Percentiles rank a stretch among this genome's conserved stretches.
Evolutionary conservation across 345 rosid genomes (phyloP).

Genomic region (Eucalyptus pumila): DNA sequence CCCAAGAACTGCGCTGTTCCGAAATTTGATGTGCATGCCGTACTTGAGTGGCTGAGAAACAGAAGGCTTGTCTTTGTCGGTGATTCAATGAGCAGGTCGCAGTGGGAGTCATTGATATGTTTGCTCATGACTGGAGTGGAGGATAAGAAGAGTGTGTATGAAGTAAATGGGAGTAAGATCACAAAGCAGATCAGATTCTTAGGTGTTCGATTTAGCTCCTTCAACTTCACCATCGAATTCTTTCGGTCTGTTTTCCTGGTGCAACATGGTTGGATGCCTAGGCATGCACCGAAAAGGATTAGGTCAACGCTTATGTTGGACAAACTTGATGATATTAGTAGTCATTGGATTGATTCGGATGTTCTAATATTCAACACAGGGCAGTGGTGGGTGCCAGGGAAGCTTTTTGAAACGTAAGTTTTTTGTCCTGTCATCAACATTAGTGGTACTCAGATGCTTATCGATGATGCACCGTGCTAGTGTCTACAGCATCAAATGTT

Average conservation of each 20-base stretch:
- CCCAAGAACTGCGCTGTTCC: conserved; percentile 56
- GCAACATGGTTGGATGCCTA: conserved; percentile 56
- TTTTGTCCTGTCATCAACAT: neutral
- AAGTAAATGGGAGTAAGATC: conserved; percentile 65
- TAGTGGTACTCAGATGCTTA: neutral
- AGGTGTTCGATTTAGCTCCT: conserved; percentile 69
- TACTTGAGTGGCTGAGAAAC: conserved; percentile 44
- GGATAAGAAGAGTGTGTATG: conserved; percentile 74
- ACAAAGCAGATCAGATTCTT: conserved; percentile 72
- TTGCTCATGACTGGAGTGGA: conserved; percentile 75
- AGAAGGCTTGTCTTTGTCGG: conserved; percentile 84
- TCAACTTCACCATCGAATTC: conserved; percentile 69
- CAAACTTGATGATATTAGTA: conserved; percentile 62
- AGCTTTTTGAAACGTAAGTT: conserved; percentile 78
- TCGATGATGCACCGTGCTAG: neutral
- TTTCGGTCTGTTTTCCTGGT: conserved; percentile 90
- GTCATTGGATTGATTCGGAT: conserved; percentile 65
- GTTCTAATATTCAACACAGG: conserved; percentile 79
- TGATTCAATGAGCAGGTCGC: conserved; percentile 86
- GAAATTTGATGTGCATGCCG: conserved; percentile 28
- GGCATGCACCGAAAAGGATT: conserved; percentile 71
- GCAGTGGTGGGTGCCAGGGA: conserved; percentile 99
- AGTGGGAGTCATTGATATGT: conserved; percentile 89
- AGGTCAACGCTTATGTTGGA: conserved; percentile 63
- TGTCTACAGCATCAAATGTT: neutral